Evolutionary conservation across 441 rosid genomes (phyloP).

Genomic region (Pelargonium citronellum): DNA sequence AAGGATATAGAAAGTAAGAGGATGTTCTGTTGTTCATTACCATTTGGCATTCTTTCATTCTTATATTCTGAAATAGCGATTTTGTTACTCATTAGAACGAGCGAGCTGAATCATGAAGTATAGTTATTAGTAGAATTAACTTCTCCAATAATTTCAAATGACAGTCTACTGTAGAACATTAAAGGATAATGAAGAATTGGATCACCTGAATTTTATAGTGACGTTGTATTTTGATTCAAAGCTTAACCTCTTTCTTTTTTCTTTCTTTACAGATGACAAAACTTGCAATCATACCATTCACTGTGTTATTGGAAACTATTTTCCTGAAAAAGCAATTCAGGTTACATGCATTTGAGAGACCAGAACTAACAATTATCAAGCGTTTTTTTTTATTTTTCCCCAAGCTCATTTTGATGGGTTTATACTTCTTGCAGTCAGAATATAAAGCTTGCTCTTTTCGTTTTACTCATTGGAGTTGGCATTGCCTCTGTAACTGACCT

Average conservation of each 20-base stretch:
- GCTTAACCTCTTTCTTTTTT: not conserved
- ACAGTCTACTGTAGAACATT: not conserved
- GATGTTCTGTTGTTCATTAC: not conserved
- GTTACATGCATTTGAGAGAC: slow-evolving; percentile 25
- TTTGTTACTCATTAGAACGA: not conserved
- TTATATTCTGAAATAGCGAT: slow-evolving; percentile 3
- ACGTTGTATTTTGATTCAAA: not conserved
- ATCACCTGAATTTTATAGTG: not conserved
- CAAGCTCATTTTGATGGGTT: not conserved
- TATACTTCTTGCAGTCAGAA: slow-evolving; percentile 56
- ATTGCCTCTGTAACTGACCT: slow-evolving; percentile 91
- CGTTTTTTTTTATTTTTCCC: not conserved
- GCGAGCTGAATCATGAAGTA: not conserved
- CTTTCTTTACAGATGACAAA: slow-evolving; percentile 73
- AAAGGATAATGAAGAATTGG: not conserved
- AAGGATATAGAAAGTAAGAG: not conserved
- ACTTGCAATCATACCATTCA: slow-evolving; percentile 94
- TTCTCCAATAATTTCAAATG: not conserved
- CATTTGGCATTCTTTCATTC: not conserved
- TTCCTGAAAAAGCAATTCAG: slow-evolving; percentile 90
- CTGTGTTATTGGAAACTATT: slow-evolving; percentile 80
- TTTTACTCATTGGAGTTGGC: slow-evolving; percentile 79
- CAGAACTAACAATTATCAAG: not conserved
- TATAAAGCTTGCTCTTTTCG: slow-evolving; percentile 58
- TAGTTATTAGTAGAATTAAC: not conserved